Conservation (phyloP, 305 asterid genomes). For the Fraxinus paxiana region DNA sequence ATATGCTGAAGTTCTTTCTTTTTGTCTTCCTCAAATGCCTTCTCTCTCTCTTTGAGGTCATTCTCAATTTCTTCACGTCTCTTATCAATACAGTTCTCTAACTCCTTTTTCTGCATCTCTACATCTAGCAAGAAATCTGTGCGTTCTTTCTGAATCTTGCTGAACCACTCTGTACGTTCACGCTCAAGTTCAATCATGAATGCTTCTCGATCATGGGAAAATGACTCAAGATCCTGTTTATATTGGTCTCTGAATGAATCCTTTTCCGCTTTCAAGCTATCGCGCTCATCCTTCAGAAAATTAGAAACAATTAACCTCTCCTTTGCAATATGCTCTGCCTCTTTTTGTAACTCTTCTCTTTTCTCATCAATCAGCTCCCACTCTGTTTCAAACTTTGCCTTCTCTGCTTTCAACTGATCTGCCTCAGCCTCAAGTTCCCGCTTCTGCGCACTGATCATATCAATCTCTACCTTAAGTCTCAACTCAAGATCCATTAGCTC, state of each 20-base stretch:
- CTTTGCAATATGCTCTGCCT: constrained; percentile 68
- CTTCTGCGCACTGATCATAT: constrained; percentile 66
- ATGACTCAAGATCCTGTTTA: constrained; percentile 65
- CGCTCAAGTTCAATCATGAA: constrained; percentile 63
- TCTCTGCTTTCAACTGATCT: constrained; percentile 67
- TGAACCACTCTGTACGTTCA: constrained; percentile 73
- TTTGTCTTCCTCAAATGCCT: constrained; percentile 68
- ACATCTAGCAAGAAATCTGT: constrained; percentile 63
- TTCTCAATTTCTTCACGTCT: constrained; percentile 85
- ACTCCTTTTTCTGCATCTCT: constrained; percentile 71
- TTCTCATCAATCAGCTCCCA: constrained; percentile 92
- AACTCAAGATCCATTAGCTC: constrained; percentile 63
- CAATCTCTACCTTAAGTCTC: constrained; percentile 89
- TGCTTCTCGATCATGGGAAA: constrained; percentile 72
- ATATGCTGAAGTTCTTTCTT: constrained; percentile 61
- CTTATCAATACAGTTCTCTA: constrained; percentile 59
- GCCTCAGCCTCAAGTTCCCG: constrained; percentile 74
- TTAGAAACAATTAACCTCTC: constrained; percentile 64
- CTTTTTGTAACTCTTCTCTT: constrained; percentile 68
- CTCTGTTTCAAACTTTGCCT: constrained; percentile 84
- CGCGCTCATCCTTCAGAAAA: constrained; percentile 71
- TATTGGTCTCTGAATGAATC: constrained; percentile 59
- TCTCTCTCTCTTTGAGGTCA: constrained; percentile 61
- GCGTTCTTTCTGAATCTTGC: constrained; percentile 77
- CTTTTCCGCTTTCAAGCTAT: constrained; percentile 66